A percentile compares a stretch with the other conserved stretches of the same genome.
Conservation (phyloP, 2,329 filamentous ascomycete species). For the Aspergillus intermedius region DNA sequence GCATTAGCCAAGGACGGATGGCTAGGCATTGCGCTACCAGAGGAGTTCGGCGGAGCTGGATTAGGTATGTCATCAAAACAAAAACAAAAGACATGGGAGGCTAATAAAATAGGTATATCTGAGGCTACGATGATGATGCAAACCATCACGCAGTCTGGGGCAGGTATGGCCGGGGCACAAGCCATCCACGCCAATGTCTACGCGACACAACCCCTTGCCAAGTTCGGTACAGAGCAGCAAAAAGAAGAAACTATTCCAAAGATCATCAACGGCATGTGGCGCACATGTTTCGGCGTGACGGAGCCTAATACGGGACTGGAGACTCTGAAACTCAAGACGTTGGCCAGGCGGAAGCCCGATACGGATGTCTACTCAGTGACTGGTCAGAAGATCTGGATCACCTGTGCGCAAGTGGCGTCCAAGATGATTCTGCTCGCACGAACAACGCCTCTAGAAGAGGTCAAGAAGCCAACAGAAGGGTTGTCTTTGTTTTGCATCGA, state of each 20-base stretch:
- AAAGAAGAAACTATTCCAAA: conserved; percentile 58
- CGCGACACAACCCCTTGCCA: conserved; percentile 63
- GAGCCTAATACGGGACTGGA: conserved; percentile 76
- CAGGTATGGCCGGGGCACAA: conserved; percentile 65
- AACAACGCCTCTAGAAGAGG: conserved; percentile 63
- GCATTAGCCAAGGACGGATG: conserved; percentile 69
- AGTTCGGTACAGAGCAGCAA: conserved; percentile 63
- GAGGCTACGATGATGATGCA: conserved; percentile 87
- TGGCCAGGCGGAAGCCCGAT: conserved; percentile 46
- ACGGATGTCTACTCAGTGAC: conserved; percentile 59
- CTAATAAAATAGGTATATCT: conserved; percentile 47
- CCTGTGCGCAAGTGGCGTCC: conserved; percentile 70
- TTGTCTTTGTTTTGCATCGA: conserved; percentile 77
- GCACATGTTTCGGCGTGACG: conserved; percentile 78
- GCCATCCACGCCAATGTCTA: conserved; percentile 52
- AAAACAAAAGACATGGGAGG: too few species aligned
- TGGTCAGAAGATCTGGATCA: conserved; percentile 87
- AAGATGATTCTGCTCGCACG: conserved; percentile 80
- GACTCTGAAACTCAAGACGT: conserved; percentile 63
- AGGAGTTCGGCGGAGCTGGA: conserved; percentile 66
- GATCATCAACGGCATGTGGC: conserved; percentile 64
- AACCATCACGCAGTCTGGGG: conserved; percentile 66
- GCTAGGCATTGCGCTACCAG: conserved; percentile 73
- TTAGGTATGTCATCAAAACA: conserved; percentile 41
- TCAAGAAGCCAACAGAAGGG: conserved; percentile 64